Base-by-base conservation (phyloP, 306 rosid genomes). In the Dalbergia oliveri region DNA sequence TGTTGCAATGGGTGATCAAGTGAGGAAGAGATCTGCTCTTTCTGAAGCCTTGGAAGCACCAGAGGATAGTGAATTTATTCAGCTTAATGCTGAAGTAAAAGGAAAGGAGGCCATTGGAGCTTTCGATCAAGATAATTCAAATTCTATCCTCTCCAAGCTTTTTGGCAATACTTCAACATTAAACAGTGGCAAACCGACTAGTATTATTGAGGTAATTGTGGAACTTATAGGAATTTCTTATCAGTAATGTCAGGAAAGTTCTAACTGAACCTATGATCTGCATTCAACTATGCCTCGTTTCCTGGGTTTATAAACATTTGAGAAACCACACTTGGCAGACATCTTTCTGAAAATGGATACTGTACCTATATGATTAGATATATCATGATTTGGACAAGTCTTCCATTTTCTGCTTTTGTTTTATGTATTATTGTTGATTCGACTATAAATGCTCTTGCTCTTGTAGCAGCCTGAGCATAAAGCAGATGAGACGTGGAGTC, bases 61-160 rank as follows among this genome's bases (percentile, higher is more conserved):
- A 76, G 89, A 78, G 57, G 84, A 69, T 75, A 81, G 85, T 81
- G 88, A 86, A 86, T 86, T 72, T 74, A 60, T 65, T 61, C 90
- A 73, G 45, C 84, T 61, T 68, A 84, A 88, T 54, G 85, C 88
- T 80, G 93, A 86, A 73, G 91, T 86, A 45, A 78, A 70, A 61
- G 87, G 83, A 81, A 74, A 81, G 82, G 82, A 90, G 69, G 84
- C 82, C 4, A 3, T 64, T 4, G 86, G 77, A 23, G 92, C 75
- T 69, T 69, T 86, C 61, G 81, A 74, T 87, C 83, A 78, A 63
- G 91, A 70, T 33, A 81, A 62, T 78, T 85, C 94, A 67, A 82
- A 88, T 76, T 91, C 99, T 82, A 79, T 91, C 69, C 85, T 96
- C 54, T 92, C 83, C 37, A 93, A 91, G 85, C 82, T 96, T 82